These are phyloP conservation scores for Fusarium dlaminii DNA, from an alignment of 2,329 filamentous ascomycete genomes.

Conservation along the genomic window DNA sequence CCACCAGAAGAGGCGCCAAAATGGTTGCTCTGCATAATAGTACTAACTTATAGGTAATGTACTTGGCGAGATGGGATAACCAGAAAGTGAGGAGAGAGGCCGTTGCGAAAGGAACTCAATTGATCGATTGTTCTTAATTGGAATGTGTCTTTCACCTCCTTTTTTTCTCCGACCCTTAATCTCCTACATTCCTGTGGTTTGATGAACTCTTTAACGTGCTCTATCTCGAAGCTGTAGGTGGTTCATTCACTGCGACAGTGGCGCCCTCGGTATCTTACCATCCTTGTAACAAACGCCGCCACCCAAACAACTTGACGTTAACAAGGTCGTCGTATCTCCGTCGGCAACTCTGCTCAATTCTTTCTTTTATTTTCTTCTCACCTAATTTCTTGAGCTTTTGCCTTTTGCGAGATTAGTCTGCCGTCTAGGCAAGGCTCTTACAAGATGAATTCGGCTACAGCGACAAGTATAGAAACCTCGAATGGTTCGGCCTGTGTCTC, in stretches of 20 bases:
- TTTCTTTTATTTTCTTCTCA: neutral
- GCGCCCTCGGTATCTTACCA: slow-evolving; percentile 27
- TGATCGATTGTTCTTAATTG: neutral
- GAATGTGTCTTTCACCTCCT: slow-evolving; percentile 16
- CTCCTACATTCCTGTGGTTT: slow-evolving; percentile 34
- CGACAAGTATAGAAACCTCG: slow-evolving; percentile 47
- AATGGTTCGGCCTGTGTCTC: slow-evolving; percentile 40
- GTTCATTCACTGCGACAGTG: slow-evolving; percentile 30
- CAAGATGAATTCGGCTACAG: slow-evolving; percentile 55
- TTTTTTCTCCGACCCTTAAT: slow-evolving; percentile 15
- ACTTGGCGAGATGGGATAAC: slow-evolving; percentile 26
- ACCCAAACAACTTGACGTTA: slow-evolving; percentile 30
- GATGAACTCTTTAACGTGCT: slow-evolving; percentile 27
- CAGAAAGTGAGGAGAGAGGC: slow-evolving; percentile 1
- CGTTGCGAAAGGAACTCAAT: slow-evolving; percentile 32
- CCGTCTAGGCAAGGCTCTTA: slow-evolving; percentile 22
- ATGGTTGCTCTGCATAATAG: slow-evolving; percentile 4
- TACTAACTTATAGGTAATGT: neutral
- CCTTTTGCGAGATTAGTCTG: slow-evolving; percentile 14
- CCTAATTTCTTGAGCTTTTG: neutral
- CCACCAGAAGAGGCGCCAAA: slow-evolving; percentile 19
- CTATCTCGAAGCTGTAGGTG: slow-evolving; percentile 23
- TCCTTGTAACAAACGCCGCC: slow-evolving; percentile 29
- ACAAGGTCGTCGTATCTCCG: slow-evolving; percentile 14
- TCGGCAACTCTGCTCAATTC: slow-evolving; percentile 4